phyloP scores from a whole-genome alignment of 129 eudicot species.

The Flaveria bidentis region DNA sequence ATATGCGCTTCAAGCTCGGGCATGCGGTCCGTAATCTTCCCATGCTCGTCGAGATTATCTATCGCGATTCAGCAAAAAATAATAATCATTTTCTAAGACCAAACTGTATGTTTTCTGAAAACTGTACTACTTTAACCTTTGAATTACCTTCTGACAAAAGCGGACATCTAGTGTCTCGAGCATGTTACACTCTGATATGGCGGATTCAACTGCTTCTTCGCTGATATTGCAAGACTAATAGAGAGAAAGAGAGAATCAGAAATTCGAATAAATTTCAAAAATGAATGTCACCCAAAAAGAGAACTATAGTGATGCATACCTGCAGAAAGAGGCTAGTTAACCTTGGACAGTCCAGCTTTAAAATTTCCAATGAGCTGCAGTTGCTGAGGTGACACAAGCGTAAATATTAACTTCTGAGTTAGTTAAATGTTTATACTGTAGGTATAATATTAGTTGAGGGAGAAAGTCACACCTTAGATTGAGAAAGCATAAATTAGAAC shows the following conservation, averaged over 20 bases:
- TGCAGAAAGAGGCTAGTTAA: slow-evolving; percentile 90
- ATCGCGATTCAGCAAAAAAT: not conserved
- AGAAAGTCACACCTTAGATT: slow-evolving; percentile 66
- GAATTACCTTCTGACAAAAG: slow-evolving; percentile 77
- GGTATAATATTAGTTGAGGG: not conserved
- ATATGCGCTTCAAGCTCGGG: slow-evolving; percentile 85
- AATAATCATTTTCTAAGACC: not conserved
- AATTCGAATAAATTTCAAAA: not conserved
- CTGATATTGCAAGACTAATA: slow-evolving; percentile 79
- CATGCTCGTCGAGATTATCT: slow-evolving; percentile 67
- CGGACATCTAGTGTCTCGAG: slow-evolving; percentile 97
- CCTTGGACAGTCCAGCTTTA: slow-evolving; percentile 89
- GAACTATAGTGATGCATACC: slow-evolving; percentile 44
- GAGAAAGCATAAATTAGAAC: slow-evolving; percentile 71
- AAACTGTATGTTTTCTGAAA: not conserved
- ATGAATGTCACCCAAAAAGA: not conserved
- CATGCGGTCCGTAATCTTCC: slow-evolving; percentile 68
- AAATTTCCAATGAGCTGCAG: slow-evolving; percentile 81
- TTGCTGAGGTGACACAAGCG: slow-evolving; percentile 56
- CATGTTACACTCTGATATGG: slow-evolving; percentile 67
- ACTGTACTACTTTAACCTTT: not conserved
- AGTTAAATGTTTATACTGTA: not conserved
- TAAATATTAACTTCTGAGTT: slow-evolving; percentile 7
- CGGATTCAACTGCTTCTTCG: slow-evolving; percentile 81
- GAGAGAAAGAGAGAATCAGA: not conserved